Evolutionary conservation across 2,329 filamentous ascomycete species (phyloP), one percentile per base, ranked within the genome.

Genomic region (Fusarium sp.): DNA sequence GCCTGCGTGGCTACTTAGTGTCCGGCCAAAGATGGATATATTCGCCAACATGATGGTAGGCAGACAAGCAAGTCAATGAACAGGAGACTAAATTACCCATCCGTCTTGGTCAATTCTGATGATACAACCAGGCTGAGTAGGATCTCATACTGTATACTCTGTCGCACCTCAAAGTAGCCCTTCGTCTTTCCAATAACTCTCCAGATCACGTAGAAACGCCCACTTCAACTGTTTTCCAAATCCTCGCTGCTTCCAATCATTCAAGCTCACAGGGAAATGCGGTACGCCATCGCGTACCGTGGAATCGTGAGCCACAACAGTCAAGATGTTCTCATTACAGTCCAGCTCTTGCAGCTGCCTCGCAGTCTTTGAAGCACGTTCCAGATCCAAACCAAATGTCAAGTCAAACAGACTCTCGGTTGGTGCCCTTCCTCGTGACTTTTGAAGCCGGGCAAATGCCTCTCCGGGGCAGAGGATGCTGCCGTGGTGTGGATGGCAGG

Each of bases 291-390:
- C 65, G 5, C 65, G 45, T 0, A 67, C 57, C 0, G 61, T 67
- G 5, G 65, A 67, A n/a, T 67, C 65, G 48, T 67, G 65, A 0
- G 65, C 54, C 9, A 67, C 44, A 14, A 67, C 35, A 13, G 67
- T 49, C 47, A 67, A 67, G 15, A 67, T 52, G 2, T 63, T 36
- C 17, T 67, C 51, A 31, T 67, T 39, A 3, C 65, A 67, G 21
- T 67, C 65, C 32, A 67, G 19, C 15, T 67, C 61, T 33, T 66
- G 65, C 2, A 67, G 23, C 7, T 66, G 53, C 1, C 29, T 27
- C 1, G 55, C 55, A 11, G 65, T 67, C 15, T 47, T 49, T 2
- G 46, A 46, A 6, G 65, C 65, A 10, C 63, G 44, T 8, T 55
- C 38, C 6, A 67, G 13, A 36, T 67, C 61, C n/a, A 57, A 36